Evolutionary conservation across 495 filamentous ascomycete genomes (phyloP).

Genomic region (Penicillium ochrochloron): DNA sequence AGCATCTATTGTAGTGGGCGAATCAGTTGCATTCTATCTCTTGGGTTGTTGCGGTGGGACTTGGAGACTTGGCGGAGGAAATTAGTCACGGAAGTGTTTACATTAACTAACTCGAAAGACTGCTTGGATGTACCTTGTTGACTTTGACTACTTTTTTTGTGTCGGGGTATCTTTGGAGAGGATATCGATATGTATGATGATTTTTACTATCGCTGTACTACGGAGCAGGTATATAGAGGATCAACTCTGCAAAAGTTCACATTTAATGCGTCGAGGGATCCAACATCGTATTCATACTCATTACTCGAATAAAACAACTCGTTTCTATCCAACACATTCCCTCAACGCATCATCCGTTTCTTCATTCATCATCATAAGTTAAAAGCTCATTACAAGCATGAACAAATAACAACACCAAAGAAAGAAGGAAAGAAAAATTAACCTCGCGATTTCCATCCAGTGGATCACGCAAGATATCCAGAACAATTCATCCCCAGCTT

Average conservation of each 20-base stretch:
- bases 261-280: neutral
- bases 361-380: constrained; percentile 24
- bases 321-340: constrained; percentile 18
- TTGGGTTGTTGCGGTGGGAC: too few relatives aligned
- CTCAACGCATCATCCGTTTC: constrained; percentile 12
- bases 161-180: too few relatives aligned
- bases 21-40: too few relatives aligned
- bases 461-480: constrained; percentile 23
- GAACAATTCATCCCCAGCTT: constrained; percentile 29
- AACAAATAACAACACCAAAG: constrained; percentile 16
- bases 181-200: too few relatives aligned
- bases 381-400: constrained; percentile 17
- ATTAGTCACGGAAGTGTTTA: too few relatives aligned
- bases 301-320: constrained; percentile 20
- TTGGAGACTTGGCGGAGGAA: too few relatives aligned
- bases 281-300: constrained; percentile 4
- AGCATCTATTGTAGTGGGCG: too few relatives aligned
- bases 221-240: too few relatives aligned
- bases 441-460: constrained; percentile 38
- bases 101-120: too few relatives aligned
- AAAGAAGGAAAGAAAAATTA: neutral
- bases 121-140: too few relatives aligned
- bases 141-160: too few relatives aligned
- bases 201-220: too few relatives aligned
- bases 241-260: neutral